Evolutionary conservation across 768 basidiomycete species (phyloP).

Genomic region (Austroboletus eburneus): DNA sequence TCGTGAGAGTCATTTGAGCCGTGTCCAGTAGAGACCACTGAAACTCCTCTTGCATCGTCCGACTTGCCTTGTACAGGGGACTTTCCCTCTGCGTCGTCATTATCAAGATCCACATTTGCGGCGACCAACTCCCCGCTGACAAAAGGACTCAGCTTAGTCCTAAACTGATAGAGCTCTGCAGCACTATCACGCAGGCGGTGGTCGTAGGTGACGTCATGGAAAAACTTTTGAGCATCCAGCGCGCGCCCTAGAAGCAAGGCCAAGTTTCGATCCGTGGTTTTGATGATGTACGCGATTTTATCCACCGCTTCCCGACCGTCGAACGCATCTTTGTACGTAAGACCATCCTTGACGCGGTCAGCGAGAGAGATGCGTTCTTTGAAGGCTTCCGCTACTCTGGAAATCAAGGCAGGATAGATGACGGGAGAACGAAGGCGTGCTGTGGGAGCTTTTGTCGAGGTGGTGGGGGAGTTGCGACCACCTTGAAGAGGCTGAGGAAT

Average conservation of each 20-base stretch:
- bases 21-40: constrained; percentile 26
- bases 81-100: constrained; percentile 32
- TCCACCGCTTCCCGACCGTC: constrained; percentile 97
- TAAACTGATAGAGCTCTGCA: constrained; percentile 91
- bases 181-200: constrained; percentile 89
- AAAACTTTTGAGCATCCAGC: constrained; percentile 96
- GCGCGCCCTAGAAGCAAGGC: constrained; percentile 94
- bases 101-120: constrained; percentile 32
- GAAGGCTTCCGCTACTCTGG: constrained; percentile 92
- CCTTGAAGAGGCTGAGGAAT: constrained; percentile 36
- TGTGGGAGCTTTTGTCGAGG: constrained; percentile 32
- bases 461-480: constrained; percentile 34
- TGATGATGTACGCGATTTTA: constrained; percentile 96
- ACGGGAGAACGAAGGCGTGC: constrained; percentile 57
- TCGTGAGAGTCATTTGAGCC: constrained; percentile 35
- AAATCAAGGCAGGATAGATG: constrained; percentile 94
- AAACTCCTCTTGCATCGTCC: constrained; percentile 21
- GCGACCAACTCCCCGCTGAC: constrained; percentile 66
- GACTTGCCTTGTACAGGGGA: constrained; percentile 21
- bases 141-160: constrained; percentile 80
- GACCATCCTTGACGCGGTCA: constrained; percentile 89
- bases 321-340: constrained; percentile 95
- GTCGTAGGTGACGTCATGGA: constrained; percentile 99
- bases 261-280: constrained; percentile 94
- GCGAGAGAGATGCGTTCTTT: constrained; percentile 70